Base-by-base conservation (phyloP, 495 filamentous ascomycete genomes). In the Penicillium malachiteum region DNA sequence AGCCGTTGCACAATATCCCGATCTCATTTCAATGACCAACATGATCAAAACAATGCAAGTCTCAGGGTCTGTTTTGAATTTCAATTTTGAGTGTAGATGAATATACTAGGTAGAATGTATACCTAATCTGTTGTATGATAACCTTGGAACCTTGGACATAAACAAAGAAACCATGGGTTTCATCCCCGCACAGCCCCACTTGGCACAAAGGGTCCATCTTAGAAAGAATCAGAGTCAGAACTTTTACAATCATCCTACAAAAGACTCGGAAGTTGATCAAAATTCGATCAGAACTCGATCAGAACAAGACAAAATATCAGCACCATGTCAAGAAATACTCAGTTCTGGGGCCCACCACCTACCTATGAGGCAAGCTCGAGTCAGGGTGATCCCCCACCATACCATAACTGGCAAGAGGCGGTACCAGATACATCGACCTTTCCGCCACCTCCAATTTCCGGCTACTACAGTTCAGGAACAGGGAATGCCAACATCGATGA, bases 371-470 rank as follows among this genome's bases (percentile, higher is more conserved):
- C 52, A 21, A 50, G 50, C 26, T 41, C 59, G 31, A 44, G 42
- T 17, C 30, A 34, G 12, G 26, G 59, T 3, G 65, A 81, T 1
- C 81, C 82, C 6, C 83, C 85, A 30, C 76, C 80, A 26, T 83
- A 87, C 61, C 89, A 95, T 65, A 88, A 92, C 75, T 95, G 91
- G 91, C 78, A 87, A 61, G 78, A 83, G 26, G 78, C 84, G 5
- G 84, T 95, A 10, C 89, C 89, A 3, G 91, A 96, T 68, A 94
- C 82, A 26, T 73, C 90, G 1, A 79, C 85, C 35, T 86, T 96
- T 47, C 91, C 91, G 0, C 93, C 93, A 2, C 91, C 93, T 0
- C 92, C 93, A 2, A 72, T 79, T 42, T 71, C 92, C 55, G 82
- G 84, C 37, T 83, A 86, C 62, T 81, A 87, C 43, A 66, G 59